phyloP scores from a whole-genome alignment of 805 yeast genomes.

The Yamadazyma ubonensis region DNA sequence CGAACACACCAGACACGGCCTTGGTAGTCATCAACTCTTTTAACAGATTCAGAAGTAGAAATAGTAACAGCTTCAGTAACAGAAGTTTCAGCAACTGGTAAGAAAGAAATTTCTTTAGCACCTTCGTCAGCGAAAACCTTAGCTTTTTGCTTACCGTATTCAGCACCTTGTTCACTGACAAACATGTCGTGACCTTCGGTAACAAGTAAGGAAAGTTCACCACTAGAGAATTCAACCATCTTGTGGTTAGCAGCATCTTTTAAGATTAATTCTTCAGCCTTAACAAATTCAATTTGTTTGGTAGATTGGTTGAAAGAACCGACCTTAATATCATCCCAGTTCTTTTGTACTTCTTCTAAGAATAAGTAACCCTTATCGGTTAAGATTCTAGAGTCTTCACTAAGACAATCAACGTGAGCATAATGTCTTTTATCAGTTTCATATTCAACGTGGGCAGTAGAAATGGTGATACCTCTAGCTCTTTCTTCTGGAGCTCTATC shows the following conservation, averaged over 20 bases:
- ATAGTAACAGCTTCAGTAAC: background rate
- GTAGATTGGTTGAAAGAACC: constrained; percentile 1
- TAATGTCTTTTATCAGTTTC: constrained; percentile 94
- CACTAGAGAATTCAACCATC: constrained; percentile 8
- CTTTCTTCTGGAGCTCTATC: constrained; percentile 99
- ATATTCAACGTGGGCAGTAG: constrained; percentile 97
- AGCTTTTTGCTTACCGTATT: background rate
- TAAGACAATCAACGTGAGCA: constrained; percentile 84
- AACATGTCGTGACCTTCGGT: constrained; percentile 9
- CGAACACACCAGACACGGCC: constrained; percentile 10
- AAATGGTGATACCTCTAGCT: constrained; percentile 98
- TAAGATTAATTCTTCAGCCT: constrained; percentile 6
- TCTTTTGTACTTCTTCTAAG: background rate
- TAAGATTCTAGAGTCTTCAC: constrained; percentile 69
- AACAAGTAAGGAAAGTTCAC: constrained; percentile 6
- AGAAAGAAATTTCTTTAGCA: constrained; percentile 1
- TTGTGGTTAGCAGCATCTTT: constrained; percentile 9
- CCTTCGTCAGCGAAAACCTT: constrained; percentile 1
- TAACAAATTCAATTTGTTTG: constrained; percentile 2
- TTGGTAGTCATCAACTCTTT: constrained; percentile 4
- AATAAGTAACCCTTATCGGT: constrained; percentile 9
- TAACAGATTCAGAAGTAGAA: constrained; percentile 1
- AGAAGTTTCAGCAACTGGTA: background rate
- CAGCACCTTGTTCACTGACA: constrained; percentile 1
- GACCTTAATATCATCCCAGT: constrained; percentile 5